Percentiles rank a stretch among this genome's conserved stretches.
These are phyloP conservation scores for Naganishia sp. DNA, from an alignment of 1,284 basidiomycete genomes.

Conservation along the genomic window DNA sequence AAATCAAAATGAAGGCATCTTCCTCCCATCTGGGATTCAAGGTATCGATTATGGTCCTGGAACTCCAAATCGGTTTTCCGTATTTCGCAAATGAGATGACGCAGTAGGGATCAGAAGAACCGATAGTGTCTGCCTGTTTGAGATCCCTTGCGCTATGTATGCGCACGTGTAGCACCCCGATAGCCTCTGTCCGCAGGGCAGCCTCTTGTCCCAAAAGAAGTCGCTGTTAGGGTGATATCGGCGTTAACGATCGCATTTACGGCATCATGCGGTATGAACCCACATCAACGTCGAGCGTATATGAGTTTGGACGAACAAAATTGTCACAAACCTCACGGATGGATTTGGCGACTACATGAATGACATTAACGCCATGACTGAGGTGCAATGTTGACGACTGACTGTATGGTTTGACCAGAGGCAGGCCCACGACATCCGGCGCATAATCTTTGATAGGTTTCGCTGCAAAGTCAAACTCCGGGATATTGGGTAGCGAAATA, in stretches of 20 bases:
- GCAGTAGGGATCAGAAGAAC: conserved; percentile 53
- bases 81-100: conserved; percentile 49
- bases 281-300: conserved; percentile 51
- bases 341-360: conserved; percentile 35
- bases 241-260: background rate
- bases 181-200: conserved; percentile 42
- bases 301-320: conserved; percentile 51
- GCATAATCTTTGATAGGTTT: conserved; percentile 46
- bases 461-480: conserved; percentile 53
- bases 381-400: conserved; percentile 22
- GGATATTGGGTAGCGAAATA: conserved; percentile 50
- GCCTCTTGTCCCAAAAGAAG: conserved; percentile 49
- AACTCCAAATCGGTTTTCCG: conserved; percentile 51
- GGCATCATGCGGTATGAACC: background rate
- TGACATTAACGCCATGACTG: background rate
- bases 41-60: conserved; percentile 49
- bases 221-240: conserved; percentile 33
- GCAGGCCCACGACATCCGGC: conserved; percentile 51
- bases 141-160: conserved; percentile 48
- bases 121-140: conserved; percentile 49
- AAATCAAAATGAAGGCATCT: conserved; percentile 49
- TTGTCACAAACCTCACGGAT: conserved; percentile 49
- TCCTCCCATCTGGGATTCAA: conserved; percentile 53
- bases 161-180: conserved; percentile 52
- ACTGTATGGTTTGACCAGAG: conserved; percentile 50